These are phyloP conservation scores for Pichia norvegensis DNA, from an alignment of 1,139 yeast genomes.

Conservation along the genomic window DNA sequence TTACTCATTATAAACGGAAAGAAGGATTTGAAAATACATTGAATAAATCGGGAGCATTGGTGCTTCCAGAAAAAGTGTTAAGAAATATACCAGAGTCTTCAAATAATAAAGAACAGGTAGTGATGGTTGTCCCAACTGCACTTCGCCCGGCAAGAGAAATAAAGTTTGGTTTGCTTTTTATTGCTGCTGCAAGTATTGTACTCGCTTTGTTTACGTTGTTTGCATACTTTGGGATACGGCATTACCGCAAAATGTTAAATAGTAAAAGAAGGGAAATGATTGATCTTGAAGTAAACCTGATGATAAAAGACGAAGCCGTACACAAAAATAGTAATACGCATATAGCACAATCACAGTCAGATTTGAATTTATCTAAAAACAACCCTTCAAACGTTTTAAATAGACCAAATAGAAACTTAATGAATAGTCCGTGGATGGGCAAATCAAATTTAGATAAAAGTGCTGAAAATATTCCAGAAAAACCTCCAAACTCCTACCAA, in stretches of 20 bases:
- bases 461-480: no score
- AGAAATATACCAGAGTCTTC: no score
- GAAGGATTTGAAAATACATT: not conserved
- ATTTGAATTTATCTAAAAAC: no score
- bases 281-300: not conserved
- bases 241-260: not conserved
- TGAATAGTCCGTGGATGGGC: no score
- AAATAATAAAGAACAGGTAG: not conserved
- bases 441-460: no score
- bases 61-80: not conserved
- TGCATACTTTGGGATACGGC: constrained; percentile 3
- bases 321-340: no score
- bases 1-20: no score
- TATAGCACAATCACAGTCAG: not conserved
- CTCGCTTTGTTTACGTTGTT: constrained; percentile 1
- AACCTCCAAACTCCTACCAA: no score
- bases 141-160: not conserved
- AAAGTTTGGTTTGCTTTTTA: constrained; percentile 2
- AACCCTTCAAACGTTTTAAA: no score
- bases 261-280: not conserved
- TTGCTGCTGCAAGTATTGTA: not conserved
- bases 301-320: no score
- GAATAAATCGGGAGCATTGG: not conserved
- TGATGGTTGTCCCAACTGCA: constrained; percentile 6
- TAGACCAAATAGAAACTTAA: no score